Percentiles rank a stretch among this genome's conserved stretches.
Conservation (phyloP, 495 filamentous ascomycete species). For the Elaphomyces granulatus region DNA sequence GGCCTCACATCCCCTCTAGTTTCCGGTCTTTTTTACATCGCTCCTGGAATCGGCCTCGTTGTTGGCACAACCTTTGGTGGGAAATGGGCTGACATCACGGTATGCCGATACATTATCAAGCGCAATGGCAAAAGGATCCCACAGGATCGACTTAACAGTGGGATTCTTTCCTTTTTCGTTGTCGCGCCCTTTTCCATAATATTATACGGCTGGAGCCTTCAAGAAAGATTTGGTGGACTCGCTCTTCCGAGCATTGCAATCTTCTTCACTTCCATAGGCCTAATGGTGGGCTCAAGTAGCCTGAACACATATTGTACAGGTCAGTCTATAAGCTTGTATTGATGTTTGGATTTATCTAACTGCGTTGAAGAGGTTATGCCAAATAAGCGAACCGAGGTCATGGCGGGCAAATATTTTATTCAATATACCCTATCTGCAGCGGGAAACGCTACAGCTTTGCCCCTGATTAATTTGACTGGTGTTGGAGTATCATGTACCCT, state of each 20-base stretch:
- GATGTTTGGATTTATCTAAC: neutral
- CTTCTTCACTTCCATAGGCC: slow-evolving; percentile 52
- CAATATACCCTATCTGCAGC: slow-evolving; percentile 53
- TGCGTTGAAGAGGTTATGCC: slow-evolving; percentile 23
- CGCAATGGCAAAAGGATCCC: slow-evolving; percentile 46
- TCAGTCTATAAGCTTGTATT: slow-evolving; percentile 27
- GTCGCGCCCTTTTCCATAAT: slow-evolving; percentile 50
- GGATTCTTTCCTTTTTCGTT: slow-evolving; percentile 45
- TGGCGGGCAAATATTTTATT: slow-evolving; percentile 58
- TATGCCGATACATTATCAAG: slow-evolving; percentile 45
- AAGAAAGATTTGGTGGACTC: slow-evolving; percentile 49
- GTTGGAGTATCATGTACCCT: slow-evolving; percentile 46
- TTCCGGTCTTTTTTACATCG: slow-evolving; percentile 61
- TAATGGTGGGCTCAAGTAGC: slow-evolving; percentile 56
- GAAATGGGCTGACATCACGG: slow-evolving; percentile 49
- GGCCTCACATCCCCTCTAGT: slow-evolving; percentile 51
- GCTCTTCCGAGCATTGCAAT: slow-evolving; percentile 52
- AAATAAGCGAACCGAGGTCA: slow-evolving; percentile 45
- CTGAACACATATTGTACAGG: slow-evolving; percentile 67
- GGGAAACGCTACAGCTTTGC: slow-evolving; percentile 46
- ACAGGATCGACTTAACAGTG: slow-evolving; percentile 56
- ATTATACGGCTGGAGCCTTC: slow-evolving; percentile 55
- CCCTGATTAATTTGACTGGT: slow-evolving; percentile 48
- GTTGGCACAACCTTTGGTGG: slow-evolving; percentile 56
- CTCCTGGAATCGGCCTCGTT: slow-evolving; percentile 57